These are phyloP conservation scores for Conticribra weissflogii DNA, from an alignment of 108 stramenopile genomes.

Conservation along the genomic window DNA sequence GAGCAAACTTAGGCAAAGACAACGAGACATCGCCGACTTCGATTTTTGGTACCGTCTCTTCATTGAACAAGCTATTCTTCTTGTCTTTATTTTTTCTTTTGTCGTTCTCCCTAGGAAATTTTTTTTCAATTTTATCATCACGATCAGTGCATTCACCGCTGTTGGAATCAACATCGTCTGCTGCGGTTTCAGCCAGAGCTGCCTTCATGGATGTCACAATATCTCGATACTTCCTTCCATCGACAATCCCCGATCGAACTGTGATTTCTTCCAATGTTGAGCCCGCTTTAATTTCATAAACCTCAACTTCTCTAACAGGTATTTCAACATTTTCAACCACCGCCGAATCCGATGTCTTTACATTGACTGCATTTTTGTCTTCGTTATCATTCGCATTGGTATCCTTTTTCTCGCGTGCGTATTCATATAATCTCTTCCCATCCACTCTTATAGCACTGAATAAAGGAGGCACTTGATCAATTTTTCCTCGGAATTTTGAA, in stretches of 20 bases:
- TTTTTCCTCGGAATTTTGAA: slow-evolving; percentile 74
- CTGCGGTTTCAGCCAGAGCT: slow-evolving; percentile 8
- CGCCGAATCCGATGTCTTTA: slow-evolving; percentile 23
- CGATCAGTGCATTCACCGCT: background rate
- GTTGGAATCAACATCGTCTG: slow-evolving; percentile 17
- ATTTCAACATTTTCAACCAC: slow-evolving; percentile 16
- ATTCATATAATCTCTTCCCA: slow-evolving; percentile 84
- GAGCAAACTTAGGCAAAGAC: slow-evolving; percentile 64
- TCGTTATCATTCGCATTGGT: slow-evolving; percentile 6
- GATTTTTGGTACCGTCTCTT: slow-evolving; percentile 29
- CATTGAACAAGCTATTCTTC: slow-evolving; percentile 26
- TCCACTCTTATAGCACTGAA: slow-evolving; percentile 86
- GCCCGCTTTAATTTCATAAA: slow-evolving; percentile 48
- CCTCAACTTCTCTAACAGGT: slow-evolving; percentile 53
- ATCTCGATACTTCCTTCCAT: slow-evolving; percentile 38
- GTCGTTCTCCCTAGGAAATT: too few relatives aligned
- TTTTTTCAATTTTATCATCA: background rate
- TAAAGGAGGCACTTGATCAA: slow-evolving; percentile 89
- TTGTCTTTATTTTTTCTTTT: slow-evolving; percentile 14
- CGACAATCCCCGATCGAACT: slow-evolving; percentile 36
- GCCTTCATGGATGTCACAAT: slow-evolving; percentile 12
- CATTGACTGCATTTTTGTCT: slow-evolving; percentile 46
- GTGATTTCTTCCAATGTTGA: slow-evolving; percentile 14
- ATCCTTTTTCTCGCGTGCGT: slow-evolving; percentile 64
- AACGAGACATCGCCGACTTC: background rate